phyloP scores from a whole-genome alignment of 2,329 filamentous ascomycete genomes.

The Lachnellula occidentalis region DNA sequence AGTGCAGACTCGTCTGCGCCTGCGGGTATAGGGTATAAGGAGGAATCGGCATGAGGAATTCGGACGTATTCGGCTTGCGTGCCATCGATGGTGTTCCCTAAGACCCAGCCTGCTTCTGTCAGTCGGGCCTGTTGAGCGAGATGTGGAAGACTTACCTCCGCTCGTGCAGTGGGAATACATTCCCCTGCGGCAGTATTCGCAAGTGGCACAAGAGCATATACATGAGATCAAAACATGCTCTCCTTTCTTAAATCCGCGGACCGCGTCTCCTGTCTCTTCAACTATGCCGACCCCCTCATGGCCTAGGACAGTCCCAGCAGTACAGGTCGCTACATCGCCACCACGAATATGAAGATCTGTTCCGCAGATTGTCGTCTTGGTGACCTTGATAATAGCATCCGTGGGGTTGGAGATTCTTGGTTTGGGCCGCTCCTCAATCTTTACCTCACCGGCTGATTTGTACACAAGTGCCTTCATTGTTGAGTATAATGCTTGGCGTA shows the following conservation, averaged over 20 bases:
- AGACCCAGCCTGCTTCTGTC: constrained; percentile 38
- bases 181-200: constrained; percentile 44
- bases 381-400: constrained; percentile 45
- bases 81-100: constrained; percentile 61
- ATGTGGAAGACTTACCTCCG: constrained; percentile 31
- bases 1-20: constrained; percentile 76
- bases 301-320: constrained; percentile 43
- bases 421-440: constrained; percentile 47
- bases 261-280: constrained; percentile 39
- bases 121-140: too few species aligned
- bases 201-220: constrained; percentile 46
- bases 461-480: constrained; percentile 73
- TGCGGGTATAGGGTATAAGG: constrained; percentile 72
- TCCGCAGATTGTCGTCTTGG: constrained; percentile 47
- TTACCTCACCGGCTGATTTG: constrained; percentile 72
- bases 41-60: constrained; percentile 74
- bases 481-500: constrained; percentile 8
- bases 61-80: constrained; percentile 83
- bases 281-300: constrained; percentile 50
- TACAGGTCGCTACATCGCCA: constrained; percentile 45
- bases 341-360: constrained; percentile 52
- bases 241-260: constrained; percentile 43
- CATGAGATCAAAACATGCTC: constrained; percentile 47
- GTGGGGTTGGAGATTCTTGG: constrained; percentile 38
- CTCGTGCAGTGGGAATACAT: constrained; percentile 49